Evolutionary conservation across 2,329 filamentous ascomycete genomes (phyloP), one percentile per base, ranked within the genome.

Genomic region (Curvularia verruculosa): DNA sequence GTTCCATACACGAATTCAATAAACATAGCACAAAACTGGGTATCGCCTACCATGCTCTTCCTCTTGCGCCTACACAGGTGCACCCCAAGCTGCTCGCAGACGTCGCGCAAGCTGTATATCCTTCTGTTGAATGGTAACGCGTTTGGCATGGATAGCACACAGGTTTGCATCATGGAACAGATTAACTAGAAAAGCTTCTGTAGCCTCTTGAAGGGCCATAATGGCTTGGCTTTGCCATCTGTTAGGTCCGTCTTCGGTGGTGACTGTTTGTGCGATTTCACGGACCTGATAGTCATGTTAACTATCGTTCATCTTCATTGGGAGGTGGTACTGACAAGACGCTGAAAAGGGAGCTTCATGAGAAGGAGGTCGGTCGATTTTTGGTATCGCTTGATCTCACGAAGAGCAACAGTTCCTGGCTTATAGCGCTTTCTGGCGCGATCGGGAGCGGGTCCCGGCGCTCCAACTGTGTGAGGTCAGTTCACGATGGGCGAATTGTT

Each of bases 141-240:
- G 92, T 88, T 98, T 98, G 82, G 95, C 94, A 83, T 98, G 95
- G 80, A 98, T 96, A 76, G 95, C 94, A 83, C 94, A 98, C 51
- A 96, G 84, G 85, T 98, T 98, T 83, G 94, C 97, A 79, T 98
- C 94, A 82, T 98, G 93, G 74, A 98, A 98, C 66, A 98, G 89
- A 43, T 93, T 96, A 81, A 98, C 93, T 74, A 99, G 90, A 83
- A 97, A 98, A 2, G 95, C 96, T 85, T 99, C 95, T 67, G 96
- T 93, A 53, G 95, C 96, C 85, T 99, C 95, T 84, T 99, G 94
- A 39, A 99, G 89, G 66, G 95, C 95, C 75, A 92, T 91, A 77
- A 99, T 97, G 79, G 95, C 95, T 45, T 94, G 96, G 23, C 92
- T 96, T 85, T 99, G 95, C 91, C 97, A 99, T 61, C 67, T 56